A percentile compares a stretch with the other conserved stretches of the same genome.
These are phyloP conservation scores for Achaetomium macrosporum DNA, from an alignment of 2,329 filamentous ascomycete genomes.

Conservation along the genomic window DNA sequence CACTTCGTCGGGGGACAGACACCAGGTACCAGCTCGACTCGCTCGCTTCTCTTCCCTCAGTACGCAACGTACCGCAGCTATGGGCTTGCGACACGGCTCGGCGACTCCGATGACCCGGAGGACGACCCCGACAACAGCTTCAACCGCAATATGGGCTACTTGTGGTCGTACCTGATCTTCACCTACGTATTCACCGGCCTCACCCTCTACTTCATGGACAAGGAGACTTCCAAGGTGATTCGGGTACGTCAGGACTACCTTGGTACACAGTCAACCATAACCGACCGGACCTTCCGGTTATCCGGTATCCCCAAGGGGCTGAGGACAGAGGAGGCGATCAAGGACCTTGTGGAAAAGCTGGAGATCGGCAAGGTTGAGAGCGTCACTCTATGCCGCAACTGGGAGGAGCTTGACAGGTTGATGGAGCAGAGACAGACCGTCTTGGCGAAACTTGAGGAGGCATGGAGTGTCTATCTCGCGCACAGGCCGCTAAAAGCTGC, in stretches of 20 bases:
- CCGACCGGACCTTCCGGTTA: constrained; percentile 85
- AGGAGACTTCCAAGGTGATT: constrained; percentile 80
- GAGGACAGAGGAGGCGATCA: constrained; percentile 75
- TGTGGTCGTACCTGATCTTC: constrained; percentile 94
- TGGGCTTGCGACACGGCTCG: background rate
- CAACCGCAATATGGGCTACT: constrained; percentile 45
- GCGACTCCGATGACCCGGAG: constrained; percentile 19
- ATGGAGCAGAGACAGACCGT: constrained; percentile 60
- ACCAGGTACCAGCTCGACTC: constrained; percentile 6
- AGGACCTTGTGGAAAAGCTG: constrained; percentile 77
- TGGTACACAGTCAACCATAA: constrained; percentile 89
- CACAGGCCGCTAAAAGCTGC: constrained; percentile 42
- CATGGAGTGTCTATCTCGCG: constrained; percentile 73
- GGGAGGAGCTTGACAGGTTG: constrained; percentile 72
- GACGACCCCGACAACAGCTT: constrained; percentile 28
- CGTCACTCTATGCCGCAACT: constrained; percentile 80
- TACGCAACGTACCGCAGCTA: constrained; percentile 7
- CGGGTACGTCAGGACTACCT: constrained; percentile 83
- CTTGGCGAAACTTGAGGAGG: constrained; percentile 70
- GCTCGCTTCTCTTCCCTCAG: constrained; percentile 12
- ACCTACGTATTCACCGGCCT: constrained; percentile 85
- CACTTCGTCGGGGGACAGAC: constrained; percentile 43
- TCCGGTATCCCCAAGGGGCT: constrained; percentile 80
- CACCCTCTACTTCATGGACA: constrained; percentile 75
- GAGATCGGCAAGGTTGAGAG: constrained; percentile 85